These are phyloP conservation scores for Thielaviopsis musarum DNA, from an alignment of 2,329 filamentous ascomycete genomes.

Conservation along the genomic window DNA sequence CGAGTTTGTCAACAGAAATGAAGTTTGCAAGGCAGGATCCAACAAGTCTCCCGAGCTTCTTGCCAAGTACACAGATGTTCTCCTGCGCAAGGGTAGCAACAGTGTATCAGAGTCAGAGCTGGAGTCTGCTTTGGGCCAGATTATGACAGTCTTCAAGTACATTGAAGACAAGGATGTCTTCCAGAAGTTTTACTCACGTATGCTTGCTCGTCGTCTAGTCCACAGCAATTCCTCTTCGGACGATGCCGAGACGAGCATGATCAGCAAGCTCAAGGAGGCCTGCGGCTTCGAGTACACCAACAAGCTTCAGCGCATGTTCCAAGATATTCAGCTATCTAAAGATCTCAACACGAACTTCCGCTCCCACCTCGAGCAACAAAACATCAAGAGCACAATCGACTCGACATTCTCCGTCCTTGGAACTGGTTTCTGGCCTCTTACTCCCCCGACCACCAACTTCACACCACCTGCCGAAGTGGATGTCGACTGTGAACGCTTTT, in stretches of 20 bases:
- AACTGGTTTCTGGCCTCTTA: slow-evolving; percentile 93
- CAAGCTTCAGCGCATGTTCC: slow-evolving; percentile 99
- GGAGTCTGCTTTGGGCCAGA: slow-evolving; percentile 72
- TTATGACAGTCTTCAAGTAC: slow-evolving; percentile 99
- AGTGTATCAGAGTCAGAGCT: slow-evolving; percentile 88
- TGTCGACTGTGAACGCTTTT: slow-evolving; percentile 77
- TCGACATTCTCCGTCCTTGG: slow-evolving; percentile 85
- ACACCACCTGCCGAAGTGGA: slow-evolving; percentile 71
- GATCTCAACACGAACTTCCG: slow-evolving; percentile 85
- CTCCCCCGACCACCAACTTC: slow-evolving; percentile 74
- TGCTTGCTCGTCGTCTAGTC: slow-evolving; percentile 86
- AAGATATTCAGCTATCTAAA: slow-evolving; percentile 98
- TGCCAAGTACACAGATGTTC: slow-evolving; percentile 84
- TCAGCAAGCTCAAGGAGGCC: slow-evolving; percentile 95
- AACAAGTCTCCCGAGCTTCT: slow-evolving; percentile 89
- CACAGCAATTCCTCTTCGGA: slow-evolving; percentile 91
- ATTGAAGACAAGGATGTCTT: slow-evolving; percentile 99
- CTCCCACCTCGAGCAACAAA: slow-evolving; percentile 49
- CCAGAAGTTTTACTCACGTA: slow-evolving; percentile 97
- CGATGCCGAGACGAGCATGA: slow-evolving; percentile 98
- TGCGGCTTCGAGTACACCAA: slow-evolving; percentile 99
- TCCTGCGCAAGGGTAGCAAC: slow-evolving; percentile 84
- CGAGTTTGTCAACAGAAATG: slow-evolving; percentile 96
- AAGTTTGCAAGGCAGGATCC: slow-evolving; percentile 83
- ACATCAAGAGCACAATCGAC: slow-evolving; percentile 47